phyloP scores from a whole-genome alignment of 148 eudicot species.

The Cornus kousa region DNA sequence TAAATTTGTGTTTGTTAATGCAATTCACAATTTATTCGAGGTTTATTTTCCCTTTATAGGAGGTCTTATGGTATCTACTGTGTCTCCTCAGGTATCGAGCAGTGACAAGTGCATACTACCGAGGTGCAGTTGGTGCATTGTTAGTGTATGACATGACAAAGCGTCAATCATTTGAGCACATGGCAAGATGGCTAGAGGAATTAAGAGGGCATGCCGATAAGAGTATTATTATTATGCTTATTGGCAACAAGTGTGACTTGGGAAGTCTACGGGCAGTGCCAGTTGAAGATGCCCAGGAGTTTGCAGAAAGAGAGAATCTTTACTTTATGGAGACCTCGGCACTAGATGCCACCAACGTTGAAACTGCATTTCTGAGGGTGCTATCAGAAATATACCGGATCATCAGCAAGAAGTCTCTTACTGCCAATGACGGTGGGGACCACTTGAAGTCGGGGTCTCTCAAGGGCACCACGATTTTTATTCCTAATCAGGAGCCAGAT shows the following conservation, averaged over 20 bases:
- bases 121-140: constrained; percentile 51
- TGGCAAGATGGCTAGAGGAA: constrained; percentile 41
- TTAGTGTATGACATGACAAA: constrained; percentile 43
- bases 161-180: constrained; percentile 41
- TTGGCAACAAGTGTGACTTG: constrained; percentile 36
- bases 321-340: constrained; percentile 44
- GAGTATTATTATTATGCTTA: constrained; percentile 34
- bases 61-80: not conserved
- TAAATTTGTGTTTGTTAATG: too few relatives aligned
- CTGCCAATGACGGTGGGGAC: constrained; percentile 1
- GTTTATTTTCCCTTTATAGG: not conserved
- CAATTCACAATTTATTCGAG: not conserved
- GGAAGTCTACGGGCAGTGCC: constrained; percentile 36
- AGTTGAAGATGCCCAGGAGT: constrained; percentile 39
- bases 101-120: constrained; percentile 46
- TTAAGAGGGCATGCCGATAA: constrained; percentile 36
- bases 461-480: constrained; percentile 39
- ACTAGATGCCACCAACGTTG: constrained; percentile 34
- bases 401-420: not conserved
- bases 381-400: not conserved
- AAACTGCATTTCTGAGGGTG: not conserved
- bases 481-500: constrained; percentile 33
- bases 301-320: constrained; percentile 42
- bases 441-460: constrained; percentile 20
- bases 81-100: constrained; percentile 34